Base-by-base conservation (phyloP, 23 red algal species). In the Cyanidium caldarium region DNA sequence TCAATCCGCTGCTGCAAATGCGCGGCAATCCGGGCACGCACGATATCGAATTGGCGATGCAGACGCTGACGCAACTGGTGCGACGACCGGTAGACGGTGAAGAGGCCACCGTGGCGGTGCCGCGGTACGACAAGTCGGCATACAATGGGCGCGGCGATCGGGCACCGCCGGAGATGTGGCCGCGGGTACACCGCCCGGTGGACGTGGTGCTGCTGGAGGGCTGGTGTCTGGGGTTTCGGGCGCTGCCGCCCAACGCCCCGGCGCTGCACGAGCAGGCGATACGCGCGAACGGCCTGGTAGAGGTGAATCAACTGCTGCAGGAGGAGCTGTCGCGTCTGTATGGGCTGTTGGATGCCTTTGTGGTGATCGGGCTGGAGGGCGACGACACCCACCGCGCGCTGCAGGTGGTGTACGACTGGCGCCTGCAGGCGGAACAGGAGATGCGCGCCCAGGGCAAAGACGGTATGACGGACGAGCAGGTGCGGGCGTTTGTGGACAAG, bases 21-120 rank as follows among this genome's bases (percentile, higher is more conserved):
- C 78, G 92, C 34, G 92, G 92, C 16, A 88, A 85, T 46, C 92
- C 92, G 0, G 92, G 92, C 14, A 98, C 92, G 1, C 84, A 89
- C 34, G 92, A 98, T 42, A 42, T 98, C 37, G 33, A 36, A 0
- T 56, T 98, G 10, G 39, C 82, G 33, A 40, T 66, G 31, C 10
- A 40, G 35, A 80, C 71, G 13, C 39, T 95, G 29, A 74, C 77
- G 39, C 37, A 34, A 31, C 56, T 98, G 13, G 51, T 61, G 7
- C 7, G n/a, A 10, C n/a, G n/a, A 61, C 51, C 51, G 51, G 7
- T 10, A 28, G 3, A 16, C 7, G 23, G 23, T 16, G 51, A 61
- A 28, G 57, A 81, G 29, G 30, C 33, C 37, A 19, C 16, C 37
- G 67, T 83, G 1, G 57, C 61, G 31, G 79, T 98, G 10, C 92